Percentiles rank a stretch among this genome's conserved stretches.
Evolutionary conservation across 257 asterid species (phyloP).

Genomic region (Scutellaria minor): DNA sequence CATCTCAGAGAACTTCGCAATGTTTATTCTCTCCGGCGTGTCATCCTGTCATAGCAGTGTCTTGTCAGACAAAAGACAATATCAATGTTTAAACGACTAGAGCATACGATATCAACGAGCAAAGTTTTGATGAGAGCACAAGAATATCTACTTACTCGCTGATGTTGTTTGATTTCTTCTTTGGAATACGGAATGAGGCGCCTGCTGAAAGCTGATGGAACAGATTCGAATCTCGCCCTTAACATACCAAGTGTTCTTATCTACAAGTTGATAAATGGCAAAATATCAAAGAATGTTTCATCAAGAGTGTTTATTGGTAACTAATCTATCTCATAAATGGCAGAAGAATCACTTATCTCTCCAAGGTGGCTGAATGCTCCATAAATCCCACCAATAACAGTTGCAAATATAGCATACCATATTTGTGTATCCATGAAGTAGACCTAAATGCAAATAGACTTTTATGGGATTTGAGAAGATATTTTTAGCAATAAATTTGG

Average conservation of each 20-base stretch:
- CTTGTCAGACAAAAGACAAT: too few species aligned
- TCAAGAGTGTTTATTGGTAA: conserved; percentile 1
- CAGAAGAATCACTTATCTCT: conserved; percentile 65
- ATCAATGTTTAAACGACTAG: too few species aligned
- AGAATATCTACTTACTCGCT: conserved; percentile 22
- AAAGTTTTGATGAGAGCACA: conserved; percentile 10
- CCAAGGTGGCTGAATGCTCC: conserved; percentile 82
- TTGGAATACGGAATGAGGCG: conserved; percentile 80
- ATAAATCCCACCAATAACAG: too few species aligned
- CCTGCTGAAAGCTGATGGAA: conserved; percentile 90
- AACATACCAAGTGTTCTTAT: conserved; percentile 98
- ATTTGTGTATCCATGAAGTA: conserved; percentile 32
- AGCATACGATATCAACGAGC: too few species aligned
- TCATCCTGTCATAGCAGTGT: too few species aligned
- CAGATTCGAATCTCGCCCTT: conserved; percentile 89
- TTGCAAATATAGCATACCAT: too few species aligned
- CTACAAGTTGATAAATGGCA: conserved; percentile 46
- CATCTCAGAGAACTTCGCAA: too few species aligned
- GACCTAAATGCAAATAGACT: conserved; percentile 57
- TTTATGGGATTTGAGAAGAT: conserved; percentile 32
- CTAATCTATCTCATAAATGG: conserved; percentile 18
- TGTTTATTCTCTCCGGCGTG: too few species aligned
- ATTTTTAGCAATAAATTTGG: conserved; percentile 26
- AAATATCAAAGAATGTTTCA: conserved; percentile 18
- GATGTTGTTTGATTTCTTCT: conserved; percentile 47